phyloP scores from a whole-genome alignment of 768 basidiomycete species.

The Steccherinum ochraceum region DNA sequence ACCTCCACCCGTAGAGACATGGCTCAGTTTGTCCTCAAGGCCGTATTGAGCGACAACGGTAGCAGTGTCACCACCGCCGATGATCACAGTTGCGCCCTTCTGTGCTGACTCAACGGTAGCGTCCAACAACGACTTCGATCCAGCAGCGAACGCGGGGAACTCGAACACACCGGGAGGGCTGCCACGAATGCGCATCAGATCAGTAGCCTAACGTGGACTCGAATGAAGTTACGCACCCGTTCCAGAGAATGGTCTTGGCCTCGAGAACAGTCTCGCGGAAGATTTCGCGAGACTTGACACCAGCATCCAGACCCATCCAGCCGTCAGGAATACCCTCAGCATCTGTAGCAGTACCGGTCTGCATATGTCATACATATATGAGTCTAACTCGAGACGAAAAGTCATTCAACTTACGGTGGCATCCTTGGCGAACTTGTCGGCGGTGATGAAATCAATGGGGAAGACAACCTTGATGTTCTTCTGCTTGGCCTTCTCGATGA shows the following conservation, averaged over 20 bases:
- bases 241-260: conserved; percentile 96
- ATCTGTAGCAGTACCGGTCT: conserved; percentile 77
- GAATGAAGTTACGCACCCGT: conserved; percentile 57
- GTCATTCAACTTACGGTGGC: conserved; percentile 59
- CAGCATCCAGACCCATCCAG: conserved; percentile 95
- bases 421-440: conserved; percentile 92
- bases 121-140: conserved; percentile 79
- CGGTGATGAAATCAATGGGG: conserved; percentile 91
- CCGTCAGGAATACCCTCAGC: conserved; percentile 83
- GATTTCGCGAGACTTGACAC: conserved; percentile 74
- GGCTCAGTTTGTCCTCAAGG: conserved; percentile 85
- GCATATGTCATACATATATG: not conserved
- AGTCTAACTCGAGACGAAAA: no score
- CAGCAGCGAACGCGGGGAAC: conserved; percentile 84
- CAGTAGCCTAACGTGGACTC: not conserved
- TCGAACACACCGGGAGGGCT: conserved; percentile 98
- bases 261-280: conserved; percentile 77
- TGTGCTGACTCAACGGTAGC: conserved; percentile 83
- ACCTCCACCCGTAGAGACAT: conserved; percentile 94
- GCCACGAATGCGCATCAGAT: not conserved
- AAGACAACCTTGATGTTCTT: conserved; percentile 93
- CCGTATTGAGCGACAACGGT: conserved; percentile 85
- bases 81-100: conserved; percentile 86
- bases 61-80: conserved; percentile 96
- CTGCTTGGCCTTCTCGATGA: conserved; percentile 88